Evolutionary conservation across 352 stramenopile species (phyloP), one percentile per base, ranked within the genome.

Genomic region (Globisporangium nagaii): DNA sequence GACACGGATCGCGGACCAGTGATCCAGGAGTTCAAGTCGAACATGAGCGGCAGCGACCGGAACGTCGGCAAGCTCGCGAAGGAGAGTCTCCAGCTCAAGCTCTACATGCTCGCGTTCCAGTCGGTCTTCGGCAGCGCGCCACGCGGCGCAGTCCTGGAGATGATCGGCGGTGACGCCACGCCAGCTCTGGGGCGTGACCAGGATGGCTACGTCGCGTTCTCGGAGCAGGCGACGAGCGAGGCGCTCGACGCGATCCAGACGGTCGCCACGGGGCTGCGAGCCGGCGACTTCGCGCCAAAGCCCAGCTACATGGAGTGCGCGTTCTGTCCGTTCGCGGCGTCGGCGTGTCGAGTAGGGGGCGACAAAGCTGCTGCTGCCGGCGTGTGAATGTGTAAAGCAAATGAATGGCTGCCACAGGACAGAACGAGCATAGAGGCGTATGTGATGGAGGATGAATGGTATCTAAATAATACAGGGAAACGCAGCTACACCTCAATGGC

Each of bases 1-100:
- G 47, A 35, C 17, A 53, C 66, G 22, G 40, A 62, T 24, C 58
- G 28, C 11, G 57, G 55, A 12, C 57, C 75, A 2, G 57, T 90
- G 10, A 86, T 94, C 20, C 74, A 86, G 47, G 84, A 94, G 63
- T 94, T 91, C 66, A 94, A 94, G 60, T 86, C 84, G 11, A 92
- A 91, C 44, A 72, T 90, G 51, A 70, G 73, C 41, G 69, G 69
- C 7, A 58, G 66, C 15, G 41, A 53, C 3, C 75, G 84, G 5
- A 75, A 90, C 17, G 67, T 88, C 56, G 57, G 62, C 24, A 74
- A 68, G 40, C 54, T 85, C 2, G 78, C 81, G 11, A 53, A 65
- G 19, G 65, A 87, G n/a, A 94, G 82, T 49, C 64, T 92, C 2
- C 84, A 94, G 65, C 72, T 94, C 15, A 76, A 92, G 65, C 58